These are phyloP conservation scores for Chlorociboria aeruginascens DNA, from an alignment of 495 filamentous ascomycete genomes.

Conservation along the genomic window DNA sequence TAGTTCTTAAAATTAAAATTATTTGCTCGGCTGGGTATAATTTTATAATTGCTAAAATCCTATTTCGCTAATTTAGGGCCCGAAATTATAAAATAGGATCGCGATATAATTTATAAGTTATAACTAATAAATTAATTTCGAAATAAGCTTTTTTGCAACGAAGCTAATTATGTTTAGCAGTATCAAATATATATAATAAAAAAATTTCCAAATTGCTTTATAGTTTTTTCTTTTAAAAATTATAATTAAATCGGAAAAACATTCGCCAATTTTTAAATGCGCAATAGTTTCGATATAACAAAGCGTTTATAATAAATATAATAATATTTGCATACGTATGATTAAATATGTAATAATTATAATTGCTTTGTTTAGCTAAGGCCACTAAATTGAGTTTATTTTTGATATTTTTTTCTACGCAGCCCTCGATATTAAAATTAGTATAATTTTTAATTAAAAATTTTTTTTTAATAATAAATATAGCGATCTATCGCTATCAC, in stretches of 20 bases:
- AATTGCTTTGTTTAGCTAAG: neutral
- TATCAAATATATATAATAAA: neutral
- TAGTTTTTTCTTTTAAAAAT: neutral
- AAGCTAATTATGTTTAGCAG: neutral
- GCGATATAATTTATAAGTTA: neutral
- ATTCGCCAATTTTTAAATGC: neutral
- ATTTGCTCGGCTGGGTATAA: constrained; percentile 5
- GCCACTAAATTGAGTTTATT: neutral
- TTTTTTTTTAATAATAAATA: constrained; percentile 2
- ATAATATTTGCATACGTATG: constrained; percentile 1
- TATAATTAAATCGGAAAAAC: constrained; percentile 8
- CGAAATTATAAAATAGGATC: constrained; percentile 4
- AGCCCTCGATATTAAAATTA: constrained; percentile 1
- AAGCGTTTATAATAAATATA: neutral
- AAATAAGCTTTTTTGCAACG: neutral
- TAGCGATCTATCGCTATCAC: neutral
- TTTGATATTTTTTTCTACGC: neutral
- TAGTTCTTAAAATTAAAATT: constrained; percentile 1
- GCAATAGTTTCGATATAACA: constrained; percentile 1
- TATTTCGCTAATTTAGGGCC: neutral
- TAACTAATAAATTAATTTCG: constrained; percentile 1
- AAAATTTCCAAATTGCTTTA: neutral
- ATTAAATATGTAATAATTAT: constrained; percentile 3
- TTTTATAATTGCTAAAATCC: constrained; percentile 2
- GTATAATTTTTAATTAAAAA: neutral